Evolutionary conservation across 2,329 filamentous ascomycete genomes (phyloP).

Genomic region (Diplodia sapinea): DNA sequence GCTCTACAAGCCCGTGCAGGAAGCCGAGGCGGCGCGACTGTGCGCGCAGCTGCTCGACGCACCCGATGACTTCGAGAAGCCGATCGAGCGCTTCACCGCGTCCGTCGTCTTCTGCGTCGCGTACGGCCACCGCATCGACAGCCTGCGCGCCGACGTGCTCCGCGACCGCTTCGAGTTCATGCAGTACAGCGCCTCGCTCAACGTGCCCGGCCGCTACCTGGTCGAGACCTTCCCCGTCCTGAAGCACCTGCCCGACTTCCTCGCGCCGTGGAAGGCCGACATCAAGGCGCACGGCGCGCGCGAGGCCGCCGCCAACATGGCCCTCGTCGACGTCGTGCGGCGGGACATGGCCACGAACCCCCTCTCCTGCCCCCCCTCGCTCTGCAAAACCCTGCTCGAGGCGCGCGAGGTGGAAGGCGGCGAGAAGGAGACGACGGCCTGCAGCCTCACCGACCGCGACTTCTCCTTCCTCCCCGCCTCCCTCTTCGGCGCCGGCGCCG

Average conservation of each 20-base stretch:
- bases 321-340: conserved; percentile 50
- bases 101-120: conserved; percentile 59
- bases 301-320: conserved; percentile 52
- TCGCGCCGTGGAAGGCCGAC: conserved; percentile 58
- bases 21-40: conserved; percentile 56
- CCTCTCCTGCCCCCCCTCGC: conserved; percentile 39
- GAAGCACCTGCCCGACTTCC: conserved; percentile 52
- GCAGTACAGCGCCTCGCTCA: conserved; percentile 56
- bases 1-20: conserved; percentile 57
- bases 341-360: conserved; percentile 38
- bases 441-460: conserved; percentile 47
- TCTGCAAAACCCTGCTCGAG: conserved; percentile 54
- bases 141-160: conserved; percentile 55
- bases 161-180: conserved; percentile 56
- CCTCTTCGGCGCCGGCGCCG: conserved; percentile 57
- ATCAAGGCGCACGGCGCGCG: conserved; percentile 47
- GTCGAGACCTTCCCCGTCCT: conserved; percentile 55
- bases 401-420: conserved; percentile 33
- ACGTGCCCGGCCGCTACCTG: conserved; percentile 54
- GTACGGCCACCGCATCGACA: conserved; percentile 59
- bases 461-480: conserved; percentile 54
- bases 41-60: conserved; percentile 50
- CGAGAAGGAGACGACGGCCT: conserved; percentile 37
- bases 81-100: conserved; percentile 56
- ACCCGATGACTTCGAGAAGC: conserved; percentile 52